phyloP scores from a whole-genome alignment of 441 rosid genomes.

The Gossypium gossypioides region DNA sequence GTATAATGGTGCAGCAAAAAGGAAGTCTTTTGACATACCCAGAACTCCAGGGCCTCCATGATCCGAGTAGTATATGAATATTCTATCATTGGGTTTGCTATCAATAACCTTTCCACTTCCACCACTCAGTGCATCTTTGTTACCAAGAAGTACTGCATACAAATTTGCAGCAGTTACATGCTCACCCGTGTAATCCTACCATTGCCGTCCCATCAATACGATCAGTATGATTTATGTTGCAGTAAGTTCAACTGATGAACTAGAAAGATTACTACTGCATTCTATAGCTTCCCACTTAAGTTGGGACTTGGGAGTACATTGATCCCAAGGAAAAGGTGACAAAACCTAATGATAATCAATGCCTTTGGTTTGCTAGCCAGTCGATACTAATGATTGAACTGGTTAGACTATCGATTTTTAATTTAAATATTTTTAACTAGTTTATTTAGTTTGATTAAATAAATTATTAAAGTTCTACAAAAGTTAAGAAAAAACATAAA shows the following conservation, averaged over 20 bases:
- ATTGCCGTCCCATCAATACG: not conserved
- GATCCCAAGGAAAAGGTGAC: not conserved
- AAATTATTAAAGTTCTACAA: too few species aligned
- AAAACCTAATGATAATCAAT: not conserved
- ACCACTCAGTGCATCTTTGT: constrained; percentile 57
- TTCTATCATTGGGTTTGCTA: constrained; percentile 60
- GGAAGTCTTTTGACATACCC: constrained; percentile 29
- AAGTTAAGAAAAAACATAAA: too few species aligned
- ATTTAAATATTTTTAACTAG: too few species aligned
- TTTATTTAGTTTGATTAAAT: too few species aligned
- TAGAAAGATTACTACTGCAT: not conserved
- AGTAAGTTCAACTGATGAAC: not conserved
- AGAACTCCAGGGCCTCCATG: constrained; percentile 96
- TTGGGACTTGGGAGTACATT: not conserved
- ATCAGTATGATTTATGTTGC: not conserved
- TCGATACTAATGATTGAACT: not conserved
- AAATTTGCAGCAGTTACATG: constrained; percentile 57
- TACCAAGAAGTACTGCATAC: constrained; percentile 74
- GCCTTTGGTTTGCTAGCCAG: not conserved
- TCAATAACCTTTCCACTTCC: constrained; percentile 77
- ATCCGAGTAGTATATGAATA: constrained; percentile 70
- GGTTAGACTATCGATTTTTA: too few species aligned
- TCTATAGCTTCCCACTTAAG: not conserved
- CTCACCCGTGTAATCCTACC: constrained; percentile 66
- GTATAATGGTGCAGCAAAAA: not conserved